These are phyloP conservation scores for Pittosporum tobira DNA, from an alignment of 129 eudicot species.

Conservation along the genomic window DNA sequence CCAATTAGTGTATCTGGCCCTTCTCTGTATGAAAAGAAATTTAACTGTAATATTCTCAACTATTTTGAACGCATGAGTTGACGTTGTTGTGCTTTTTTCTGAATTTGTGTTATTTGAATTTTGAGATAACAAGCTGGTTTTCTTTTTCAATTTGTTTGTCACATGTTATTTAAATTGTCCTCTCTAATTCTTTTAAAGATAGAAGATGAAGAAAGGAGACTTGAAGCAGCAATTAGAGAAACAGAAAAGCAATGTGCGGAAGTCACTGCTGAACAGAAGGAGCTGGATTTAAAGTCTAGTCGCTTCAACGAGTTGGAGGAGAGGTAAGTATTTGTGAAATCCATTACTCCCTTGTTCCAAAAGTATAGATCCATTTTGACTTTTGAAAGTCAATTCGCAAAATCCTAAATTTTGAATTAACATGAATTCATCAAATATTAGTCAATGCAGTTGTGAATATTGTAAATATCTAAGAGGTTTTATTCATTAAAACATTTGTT, in stretches of 20 bases:
- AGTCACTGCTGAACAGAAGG: constrained; percentile 87
- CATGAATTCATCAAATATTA: too few species aligned
- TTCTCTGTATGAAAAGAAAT: not conserved
- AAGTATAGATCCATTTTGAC: too few species aligned
- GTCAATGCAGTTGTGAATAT: too few species aligned
- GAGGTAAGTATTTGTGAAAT: constrained; percentile 34
- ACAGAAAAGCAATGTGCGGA: constrained; percentile 85
- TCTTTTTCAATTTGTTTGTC: not conserved
- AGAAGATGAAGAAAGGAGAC: constrained; percentile 95
- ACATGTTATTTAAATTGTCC: not conserved
- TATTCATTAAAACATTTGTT: too few species aligned
- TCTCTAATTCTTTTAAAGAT: constrained; percentile 37
- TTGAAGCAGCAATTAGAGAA: constrained; percentile 95
- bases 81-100: constrained; percentile 1
- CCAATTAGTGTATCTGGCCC: not conserved
- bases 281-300: constrained; percentile 71
- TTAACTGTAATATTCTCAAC: too few species aligned
- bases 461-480: too few species aligned
- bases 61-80: not conserved
- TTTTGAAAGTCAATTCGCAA: too few species aligned
- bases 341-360: too few species aligned
- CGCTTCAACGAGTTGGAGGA: constrained; percentile 97
- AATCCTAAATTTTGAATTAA: too few species aligned
- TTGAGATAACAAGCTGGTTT: too few species aligned
- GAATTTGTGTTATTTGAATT: not conserved